These are phyloP conservation scores for Pichia sorboxylosa DNA, from an alignment of 1,139 yeast species.

Conservation along the genomic window DNA sequence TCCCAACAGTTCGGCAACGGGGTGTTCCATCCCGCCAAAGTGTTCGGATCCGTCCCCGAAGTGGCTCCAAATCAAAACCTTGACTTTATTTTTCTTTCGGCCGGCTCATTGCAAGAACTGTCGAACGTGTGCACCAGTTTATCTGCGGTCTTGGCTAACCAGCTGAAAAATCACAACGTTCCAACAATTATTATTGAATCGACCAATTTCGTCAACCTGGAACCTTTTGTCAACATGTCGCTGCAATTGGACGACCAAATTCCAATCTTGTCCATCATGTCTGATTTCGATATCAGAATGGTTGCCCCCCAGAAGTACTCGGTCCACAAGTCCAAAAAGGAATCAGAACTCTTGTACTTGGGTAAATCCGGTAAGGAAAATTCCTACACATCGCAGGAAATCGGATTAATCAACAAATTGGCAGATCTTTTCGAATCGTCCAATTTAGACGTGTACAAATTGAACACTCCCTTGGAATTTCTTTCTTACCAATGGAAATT, in stretches of 20 bases:
- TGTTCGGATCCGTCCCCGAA: slow-evolving; percentile 7
- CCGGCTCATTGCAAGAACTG: slow-evolving; percentile 35
- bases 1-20: slow-evolving; percentile 23
- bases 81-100: slow-evolving; percentile 30
- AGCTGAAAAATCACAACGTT: slow-evolving; percentile 13
- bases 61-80: slow-evolving; percentile 1
- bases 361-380: slow-evolving; percentile 23
- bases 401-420: slow-evolving; percentile 22
- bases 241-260: slow-evolving; percentile 29
- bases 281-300: slow-evolving; percentile 48
- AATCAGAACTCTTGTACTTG: slow-evolving; percentile 24
- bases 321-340: slow-evolving; percentile 25
- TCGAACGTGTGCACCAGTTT: slow-evolving; percentile 29
- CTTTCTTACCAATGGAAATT: slow-evolving; percentile 74
- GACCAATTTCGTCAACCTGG: slow-evolving; percentile 60
- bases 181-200: slow-evolving; percentile 53
- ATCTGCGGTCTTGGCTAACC: slow-evolving; percentile 24
- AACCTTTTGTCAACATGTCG: slow-evolving; percentile 44
- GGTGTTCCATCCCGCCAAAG: slow-evolving; percentile 16
- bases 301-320: slow-evolving; percentile 23
- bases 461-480: slow-evolving; percentile 46
- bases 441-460: slow-evolving; percentile 35
- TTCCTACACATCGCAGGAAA: slow-evolving; percentile 19
- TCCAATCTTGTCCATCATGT: slow-evolving; percentile 44
- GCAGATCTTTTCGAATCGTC: slow-evolving; percentile 24